These are phyloP conservation scores for Ormosia semicastrata DNA, from an alignment of 306 rosid species.

Conservation along the genomic window DNA sequence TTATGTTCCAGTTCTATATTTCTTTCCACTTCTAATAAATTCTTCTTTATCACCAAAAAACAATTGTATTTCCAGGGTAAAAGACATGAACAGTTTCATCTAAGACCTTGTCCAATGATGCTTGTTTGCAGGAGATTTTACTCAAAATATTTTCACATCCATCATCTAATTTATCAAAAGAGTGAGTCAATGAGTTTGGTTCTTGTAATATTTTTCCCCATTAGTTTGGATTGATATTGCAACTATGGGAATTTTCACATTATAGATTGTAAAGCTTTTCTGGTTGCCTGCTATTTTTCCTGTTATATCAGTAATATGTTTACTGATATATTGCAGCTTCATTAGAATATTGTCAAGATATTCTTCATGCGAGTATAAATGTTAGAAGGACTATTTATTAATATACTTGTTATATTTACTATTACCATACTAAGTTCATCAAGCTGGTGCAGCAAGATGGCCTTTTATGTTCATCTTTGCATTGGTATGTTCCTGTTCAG, in stretches of 20 bases:
- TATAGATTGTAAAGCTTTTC: too few species aligned
- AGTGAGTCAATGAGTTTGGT: slow-evolving; percentile 53
- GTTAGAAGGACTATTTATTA: too few species aligned
- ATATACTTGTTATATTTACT: too few species aligned
- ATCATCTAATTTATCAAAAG: slow-evolving; percentile 78
- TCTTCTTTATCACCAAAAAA: not conserved
- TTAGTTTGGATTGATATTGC: slow-evolving; percentile 4
- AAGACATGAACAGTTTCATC: slow-evolving; percentile 35
- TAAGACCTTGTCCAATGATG: slow-evolving; percentile 24
- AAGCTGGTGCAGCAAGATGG: too few species aligned
- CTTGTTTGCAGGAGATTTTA: slow-evolving; percentile 65
- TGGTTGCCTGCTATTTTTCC: too few species aligned
- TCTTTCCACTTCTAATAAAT: not conserved
- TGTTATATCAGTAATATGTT: too few species aligned
- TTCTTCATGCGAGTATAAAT: too few species aligned
- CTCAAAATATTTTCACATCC: slow-evolving; percentile 88
- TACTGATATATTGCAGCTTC: too few species aligned
- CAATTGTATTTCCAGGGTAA: slow-evolving; percentile 49
- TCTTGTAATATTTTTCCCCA: not conserved
- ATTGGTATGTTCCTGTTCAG: too few species aligned
- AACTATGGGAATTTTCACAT: not conserved
- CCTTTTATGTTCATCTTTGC: too few species aligned
- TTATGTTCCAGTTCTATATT: not conserved
- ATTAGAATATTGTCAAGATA: too few species aligned
- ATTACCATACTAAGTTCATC: too few species aligned